These are phyloP conservation scores for Pseudogymnoascus sp. DNA, from an alignment of 2,329 filamentous ascomycete species.

Conservation along the genomic window DNA sequence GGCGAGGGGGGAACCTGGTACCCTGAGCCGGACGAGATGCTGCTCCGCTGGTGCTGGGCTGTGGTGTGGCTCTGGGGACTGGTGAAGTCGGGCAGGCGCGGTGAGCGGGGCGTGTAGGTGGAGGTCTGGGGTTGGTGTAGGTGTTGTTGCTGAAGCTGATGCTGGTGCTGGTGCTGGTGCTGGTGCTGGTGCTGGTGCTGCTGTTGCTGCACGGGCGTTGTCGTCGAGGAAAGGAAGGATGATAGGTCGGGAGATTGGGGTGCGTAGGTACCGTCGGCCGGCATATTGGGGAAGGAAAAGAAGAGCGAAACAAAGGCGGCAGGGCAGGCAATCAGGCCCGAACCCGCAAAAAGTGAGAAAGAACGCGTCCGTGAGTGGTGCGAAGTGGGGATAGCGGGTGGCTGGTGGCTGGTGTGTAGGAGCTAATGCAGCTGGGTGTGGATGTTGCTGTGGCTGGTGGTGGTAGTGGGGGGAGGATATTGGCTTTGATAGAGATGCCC, in stretches of 20 bases:
- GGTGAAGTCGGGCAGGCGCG: constrained; percentile 16
- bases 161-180: background rate
- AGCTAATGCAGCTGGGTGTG: background rate
- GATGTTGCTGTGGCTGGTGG: background rate
- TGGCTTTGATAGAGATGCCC: background rate
- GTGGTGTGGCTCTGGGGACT: constrained; percentile 9
- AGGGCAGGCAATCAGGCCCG: background rate
- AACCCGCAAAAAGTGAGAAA: constrained; percentile 6
- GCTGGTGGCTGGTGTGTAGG: constrained; percentile 2
- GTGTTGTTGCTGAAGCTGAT: background rate
- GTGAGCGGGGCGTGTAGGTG: constrained; percentile 23
- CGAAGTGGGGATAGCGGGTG: background rate
- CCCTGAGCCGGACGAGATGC: background rate
- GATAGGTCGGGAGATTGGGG: constrained; percentile 29
- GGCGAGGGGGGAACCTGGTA: constrained; percentile 2
- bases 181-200: constrained; percentile 13
- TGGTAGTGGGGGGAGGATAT: background rate
- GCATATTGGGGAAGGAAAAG: background rate
- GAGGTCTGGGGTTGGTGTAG: constrained; percentile 11
- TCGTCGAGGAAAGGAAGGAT: constrained; percentile 22
- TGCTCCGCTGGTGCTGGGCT: background rate
- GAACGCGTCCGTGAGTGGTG: constrained; percentile 2
- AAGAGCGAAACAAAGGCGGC: background rate
- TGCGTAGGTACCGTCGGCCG: constrained; percentile 24
- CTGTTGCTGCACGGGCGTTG: constrained; percentile 19